Evolutionary conservation across 1,284 basidiomycete species (phyloP).

Genomic region (Pseudozyma sp.): DNA sequence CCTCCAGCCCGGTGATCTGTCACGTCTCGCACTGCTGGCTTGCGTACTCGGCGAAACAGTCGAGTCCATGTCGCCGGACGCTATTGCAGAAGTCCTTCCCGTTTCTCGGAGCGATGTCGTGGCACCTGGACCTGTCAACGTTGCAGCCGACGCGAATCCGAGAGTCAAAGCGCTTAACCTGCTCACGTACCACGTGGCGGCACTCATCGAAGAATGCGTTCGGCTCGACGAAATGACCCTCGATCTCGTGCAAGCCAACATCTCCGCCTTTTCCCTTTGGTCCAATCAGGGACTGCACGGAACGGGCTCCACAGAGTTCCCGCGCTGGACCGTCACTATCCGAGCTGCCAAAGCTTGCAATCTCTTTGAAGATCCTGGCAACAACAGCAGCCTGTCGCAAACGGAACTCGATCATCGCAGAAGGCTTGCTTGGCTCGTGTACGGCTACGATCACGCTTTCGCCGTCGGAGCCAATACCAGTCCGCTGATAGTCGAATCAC

Average conservation of each 20-base stretch:
- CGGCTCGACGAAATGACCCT: conserved; percentile 48
- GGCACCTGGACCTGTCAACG: conserved; percentile 6
- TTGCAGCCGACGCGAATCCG: conserved; percentile 19
- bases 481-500: conserved; percentile 45
- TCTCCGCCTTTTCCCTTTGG: conserved; percentile 44
- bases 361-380: conserved; percentile 44
- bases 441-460: conserved; percentile 50
- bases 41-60: conserved; percentile 41
- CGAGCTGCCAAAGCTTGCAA: conserved; percentile 33
- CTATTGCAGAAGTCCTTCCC: conserved; percentile 20
- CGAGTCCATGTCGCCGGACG: conserved; percentile 30
- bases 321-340: conserved; percentile 45
- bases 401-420: conserved; percentile 39
- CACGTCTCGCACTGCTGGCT: conserved; percentile 32
- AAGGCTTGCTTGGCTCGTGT: conserved; percentile 48
- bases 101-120: conserved; percentile 6
- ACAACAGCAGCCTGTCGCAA: conserved; percentile 5
- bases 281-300: conserved; percentile 46
- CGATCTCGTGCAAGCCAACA: conserved; percentile 47
- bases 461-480: conserved; percentile 47
- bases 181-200: conserved; percentile 33
- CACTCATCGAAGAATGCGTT: conserved; percentile 44
- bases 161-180: conserved; percentile 27
- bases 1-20: conserved; percentile 37
- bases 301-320: conserved; percentile 30